Evolutionary conservation across 1,139 yeast species (phyloP).

Genomic region (Arxiozyma slooffiae): DNA sequence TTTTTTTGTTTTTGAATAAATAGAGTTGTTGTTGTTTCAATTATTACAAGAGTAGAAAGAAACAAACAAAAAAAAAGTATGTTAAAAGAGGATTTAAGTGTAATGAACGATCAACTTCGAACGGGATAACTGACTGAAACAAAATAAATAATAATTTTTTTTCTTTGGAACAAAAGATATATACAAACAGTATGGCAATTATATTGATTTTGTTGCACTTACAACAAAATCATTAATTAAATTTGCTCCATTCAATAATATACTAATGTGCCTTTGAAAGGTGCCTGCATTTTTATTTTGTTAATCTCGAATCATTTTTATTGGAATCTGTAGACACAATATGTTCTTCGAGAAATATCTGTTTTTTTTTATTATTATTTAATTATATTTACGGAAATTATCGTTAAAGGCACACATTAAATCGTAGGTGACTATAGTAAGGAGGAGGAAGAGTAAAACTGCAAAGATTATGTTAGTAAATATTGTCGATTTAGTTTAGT

Average conservation of each 20-base stretch:
- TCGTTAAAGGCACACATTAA: neutral
- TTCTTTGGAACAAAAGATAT: too few species aligned
- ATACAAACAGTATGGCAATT: too few species aligned
- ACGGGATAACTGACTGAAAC: neutral
- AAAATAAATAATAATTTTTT: too few species aligned
- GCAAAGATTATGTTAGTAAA: neutral
- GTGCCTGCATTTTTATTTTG: neutral
- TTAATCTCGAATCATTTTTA: neutral
- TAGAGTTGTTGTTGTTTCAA: neutral
- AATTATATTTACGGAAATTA: too few species aligned
- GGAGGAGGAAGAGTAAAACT: neutral
- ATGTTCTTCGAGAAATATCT: too few species aligned
- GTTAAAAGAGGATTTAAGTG: neutral
- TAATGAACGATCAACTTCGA: neutral
- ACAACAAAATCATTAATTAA: neutral
- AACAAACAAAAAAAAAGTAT: too few species aligned
- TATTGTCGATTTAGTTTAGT: too few species aligned
- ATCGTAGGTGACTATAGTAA: neutral
- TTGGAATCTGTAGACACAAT: too few species aligned
- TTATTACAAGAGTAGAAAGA: neutral
- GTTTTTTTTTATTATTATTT: neutral
- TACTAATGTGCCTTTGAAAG: neutral
- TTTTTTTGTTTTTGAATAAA: too few species aligned
- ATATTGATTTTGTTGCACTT: neutral
- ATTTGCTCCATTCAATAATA: neutral